phyloP scores from a whole-genome alignment of 305 asterid species.

The Coffea humblotiana region DNA sequence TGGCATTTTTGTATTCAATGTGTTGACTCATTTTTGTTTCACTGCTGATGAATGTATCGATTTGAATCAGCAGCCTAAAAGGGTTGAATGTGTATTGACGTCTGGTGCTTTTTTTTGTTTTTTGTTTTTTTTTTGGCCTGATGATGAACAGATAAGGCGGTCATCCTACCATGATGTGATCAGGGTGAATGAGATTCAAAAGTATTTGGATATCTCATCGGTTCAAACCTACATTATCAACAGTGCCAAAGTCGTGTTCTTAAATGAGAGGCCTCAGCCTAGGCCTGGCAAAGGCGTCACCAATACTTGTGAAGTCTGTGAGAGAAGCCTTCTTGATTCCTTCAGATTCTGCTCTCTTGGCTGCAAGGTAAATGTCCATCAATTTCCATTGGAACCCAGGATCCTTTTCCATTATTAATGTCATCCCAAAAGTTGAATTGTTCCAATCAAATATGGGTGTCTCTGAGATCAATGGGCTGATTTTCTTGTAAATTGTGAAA shows the following conservation, averaged over 20 bases:
- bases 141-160: slow-evolving; percentile 65
- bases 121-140: slow-evolving; percentile 1
- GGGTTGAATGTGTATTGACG: neutral
- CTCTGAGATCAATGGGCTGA: neutral
- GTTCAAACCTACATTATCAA: slow-evolving; percentile 90
- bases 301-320: slow-evolving; percentile 85
- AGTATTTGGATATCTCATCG: slow-evolving; percentile 66
- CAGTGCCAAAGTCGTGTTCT: slow-evolving; percentile 89
- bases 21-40: neutral
- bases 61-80: neutral
- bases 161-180: slow-evolving; percentile 97
- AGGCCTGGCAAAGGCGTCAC: slow-evolving; percentile 96
- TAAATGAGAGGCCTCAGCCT: slow-evolving; percentile 92
- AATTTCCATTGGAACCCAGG: neutral
- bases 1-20: slow-evolving; percentile 3
- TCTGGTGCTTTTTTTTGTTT: neutral
- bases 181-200: slow-evolving; percentile 84
- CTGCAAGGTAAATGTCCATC: slow-evolving; percentile 62
- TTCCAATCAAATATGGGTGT: slow-evolving; percentile 8
- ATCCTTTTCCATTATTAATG: neutral
- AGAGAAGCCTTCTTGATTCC: slow-evolving; percentile 85
- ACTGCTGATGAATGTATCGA: slow-evolving; percentile 1
- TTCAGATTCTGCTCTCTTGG: slow-evolving; percentile 91
- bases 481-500: slow-evolving; percentile 5
- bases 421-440: neutral